These are phyloP conservation scores for Coemansia sp. DNA, from an alignment of 192 early-diverging fungal species.

Conservation along the genomic window DNA sequence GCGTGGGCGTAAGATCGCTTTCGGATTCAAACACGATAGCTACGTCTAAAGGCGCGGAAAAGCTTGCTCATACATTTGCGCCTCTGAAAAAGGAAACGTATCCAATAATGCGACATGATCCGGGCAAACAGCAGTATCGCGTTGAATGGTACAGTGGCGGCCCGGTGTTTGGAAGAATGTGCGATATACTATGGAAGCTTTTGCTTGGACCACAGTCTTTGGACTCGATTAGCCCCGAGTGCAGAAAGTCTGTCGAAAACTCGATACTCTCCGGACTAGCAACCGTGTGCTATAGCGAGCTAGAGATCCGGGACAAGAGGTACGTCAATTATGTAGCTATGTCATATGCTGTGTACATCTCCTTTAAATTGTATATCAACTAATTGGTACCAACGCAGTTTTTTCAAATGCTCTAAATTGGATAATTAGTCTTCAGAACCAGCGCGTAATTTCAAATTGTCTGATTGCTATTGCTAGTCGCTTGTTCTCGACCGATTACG, in stretches of 20 bases:
- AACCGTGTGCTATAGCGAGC: constrained; percentile 25
- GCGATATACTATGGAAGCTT: constrained; percentile 29
- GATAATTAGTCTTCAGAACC: constrained; percentile 37
- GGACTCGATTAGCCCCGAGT: constrained; percentile 7
- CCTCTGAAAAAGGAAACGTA: constrained; percentile 7
- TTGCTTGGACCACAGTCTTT: not conserved
- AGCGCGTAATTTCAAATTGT: constrained; percentile 26
- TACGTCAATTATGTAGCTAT: too few relatives aligned
- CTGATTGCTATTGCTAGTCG: constrained; percentile 14
- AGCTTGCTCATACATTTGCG: not conserved
- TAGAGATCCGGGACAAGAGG: constrained; percentile 35
- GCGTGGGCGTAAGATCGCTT: constrained; percentile 1
- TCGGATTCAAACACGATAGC: constrained; percentile 17
- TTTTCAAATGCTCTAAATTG: too few relatives aligned
- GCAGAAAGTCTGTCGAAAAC: constrained; percentile 10
- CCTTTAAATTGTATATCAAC: too few relatives aligned
- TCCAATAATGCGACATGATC: constrained; percentile 17
- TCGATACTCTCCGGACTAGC: constrained; percentile 20
- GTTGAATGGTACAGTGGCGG: constrained; percentile 31
- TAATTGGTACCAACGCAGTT: too few relatives aligned
- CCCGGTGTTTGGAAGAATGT: constrained; percentile 20
- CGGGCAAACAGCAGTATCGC: constrained; percentile 1
- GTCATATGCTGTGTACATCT: too few relatives aligned
- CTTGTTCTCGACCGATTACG: constrained; percentile 20
- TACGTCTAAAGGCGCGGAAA: not conserved